A percentile compares a stretch with the other conserved stretches of the same genome.
Evolutionary conservation across 257 asterid species (phyloP).

Genomic region (Rhazya stricta): DNA sequence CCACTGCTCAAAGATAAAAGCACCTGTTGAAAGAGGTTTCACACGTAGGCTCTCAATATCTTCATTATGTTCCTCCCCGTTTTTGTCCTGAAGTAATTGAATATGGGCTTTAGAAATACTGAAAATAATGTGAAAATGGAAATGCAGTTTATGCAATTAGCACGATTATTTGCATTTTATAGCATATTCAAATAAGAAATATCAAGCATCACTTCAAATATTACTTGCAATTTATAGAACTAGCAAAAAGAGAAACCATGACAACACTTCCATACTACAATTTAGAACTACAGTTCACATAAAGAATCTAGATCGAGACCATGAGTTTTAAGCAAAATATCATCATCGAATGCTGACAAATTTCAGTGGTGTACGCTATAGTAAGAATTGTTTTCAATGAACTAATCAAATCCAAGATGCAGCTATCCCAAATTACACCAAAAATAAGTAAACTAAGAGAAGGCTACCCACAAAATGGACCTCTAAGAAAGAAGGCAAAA

Average conservation of each 20-base stretch:
- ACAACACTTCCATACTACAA: not conserved
- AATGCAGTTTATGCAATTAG: not conserved
- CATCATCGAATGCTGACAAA: not conserved
- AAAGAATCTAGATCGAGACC: not conserved
- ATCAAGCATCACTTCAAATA: not conserved
- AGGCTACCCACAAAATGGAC: not conserved
- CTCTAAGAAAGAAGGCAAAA: not conserved
- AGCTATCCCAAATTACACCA: not conserved
- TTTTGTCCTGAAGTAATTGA: slow-evolving; percentile 42
- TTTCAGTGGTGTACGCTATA: not conserved
- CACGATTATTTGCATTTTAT: not conserved
- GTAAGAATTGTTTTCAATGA: not conserved
- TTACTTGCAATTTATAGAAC: not conserved
- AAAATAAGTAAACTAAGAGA: not conserved
- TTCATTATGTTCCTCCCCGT: slow-evolving; percentile 28
- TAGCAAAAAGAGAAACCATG: not conserved
- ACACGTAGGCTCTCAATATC: slow-evolving; percentile 50
- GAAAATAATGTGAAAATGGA: not conserved
- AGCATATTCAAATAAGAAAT: not conserved
- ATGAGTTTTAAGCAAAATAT: not conserved
- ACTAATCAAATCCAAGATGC: not conserved
- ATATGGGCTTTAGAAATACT: slow-evolving; percentile 8
- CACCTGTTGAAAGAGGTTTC: slow-evolving; percentile 49
- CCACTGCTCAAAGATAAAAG: not conserved
- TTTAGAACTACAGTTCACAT: not conserved